Conservation (phyloP, 1,284 basidiomycete species). For the Apiotrichum sp. region DNA sequence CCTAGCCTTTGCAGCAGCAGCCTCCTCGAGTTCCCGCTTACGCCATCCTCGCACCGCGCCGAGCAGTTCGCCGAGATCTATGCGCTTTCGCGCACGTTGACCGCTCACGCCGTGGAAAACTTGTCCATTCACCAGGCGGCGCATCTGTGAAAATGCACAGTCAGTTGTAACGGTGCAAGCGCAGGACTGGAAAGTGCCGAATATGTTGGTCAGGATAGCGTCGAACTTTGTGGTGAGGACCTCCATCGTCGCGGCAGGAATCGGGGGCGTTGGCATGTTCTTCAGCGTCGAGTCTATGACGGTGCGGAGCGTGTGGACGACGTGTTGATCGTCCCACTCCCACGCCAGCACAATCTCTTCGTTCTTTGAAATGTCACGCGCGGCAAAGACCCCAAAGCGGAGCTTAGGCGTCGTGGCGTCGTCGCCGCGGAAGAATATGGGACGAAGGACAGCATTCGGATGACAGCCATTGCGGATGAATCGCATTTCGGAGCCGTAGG, state of each 20-base stretch:
- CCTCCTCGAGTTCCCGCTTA: constrained; percentile 33
- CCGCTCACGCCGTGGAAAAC: constrained; percentile 17
- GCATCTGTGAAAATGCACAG: constrained; percentile 64
- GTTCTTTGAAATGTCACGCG: constrained; percentile 65
- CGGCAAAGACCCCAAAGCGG: constrained; percentile 76
- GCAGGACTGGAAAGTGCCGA: constrained; percentile 68
- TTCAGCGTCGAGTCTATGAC: constrained; percentile 26
- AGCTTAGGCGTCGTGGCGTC: constrained; percentile 49
- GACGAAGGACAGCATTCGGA: constrained; percentile 80
- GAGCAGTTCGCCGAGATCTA: constrained; percentile 63
- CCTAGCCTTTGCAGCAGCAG: constrained; percentile 27
- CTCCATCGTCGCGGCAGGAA: constrained; percentile 18
- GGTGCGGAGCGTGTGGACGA: constrained; percentile 63
- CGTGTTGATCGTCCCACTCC: constrained; percentile 94
- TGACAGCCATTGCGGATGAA: constrained; percentile 80
- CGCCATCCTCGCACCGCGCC: constrained; percentile 62
- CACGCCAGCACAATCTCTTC: constrained; percentile 89
- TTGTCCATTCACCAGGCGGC: constrained; percentile 52
- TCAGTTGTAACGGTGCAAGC: constrained; percentile 63
- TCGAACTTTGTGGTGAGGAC: constrained; percentile 57
- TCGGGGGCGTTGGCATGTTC: constrained; percentile 12
- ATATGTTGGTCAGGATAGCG: constrained; percentile 64
- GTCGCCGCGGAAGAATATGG: constrained; percentile 53
- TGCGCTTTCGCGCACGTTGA: constrained; percentile 23
- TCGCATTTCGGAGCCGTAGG: constrained; percentile 66